Percentiles rank a stretch among this genome's conserved stretches.
Conservation (phyloP, 2,329 filamentous ascomycete species). For the Ophiostoma novo-ulmi region DNA sequence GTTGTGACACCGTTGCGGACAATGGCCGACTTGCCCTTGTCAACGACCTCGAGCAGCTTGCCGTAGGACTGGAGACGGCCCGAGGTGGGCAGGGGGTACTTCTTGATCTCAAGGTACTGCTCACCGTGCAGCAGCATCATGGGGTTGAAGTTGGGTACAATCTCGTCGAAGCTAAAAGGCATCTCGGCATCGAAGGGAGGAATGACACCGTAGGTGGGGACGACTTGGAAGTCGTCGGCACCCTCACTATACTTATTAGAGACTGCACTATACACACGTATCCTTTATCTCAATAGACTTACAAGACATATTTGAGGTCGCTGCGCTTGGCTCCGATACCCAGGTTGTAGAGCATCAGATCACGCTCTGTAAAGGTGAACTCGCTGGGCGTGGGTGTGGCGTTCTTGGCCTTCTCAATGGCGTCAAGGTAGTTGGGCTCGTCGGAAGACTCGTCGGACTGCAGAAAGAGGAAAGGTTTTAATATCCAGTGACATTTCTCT, state of each 20-base stretch:
- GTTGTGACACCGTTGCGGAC: slow-evolving; percentile 77
- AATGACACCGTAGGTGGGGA: slow-evolving; percentile 94
- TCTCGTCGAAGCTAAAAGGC: slow-evolving; percentile 72
- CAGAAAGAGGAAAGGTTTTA: slow-evolving; percentile 27
- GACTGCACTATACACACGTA: neutral
- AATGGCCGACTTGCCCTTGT: slow-evolving; percentile 88
- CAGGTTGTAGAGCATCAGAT: slow-evolving; percentile 92
- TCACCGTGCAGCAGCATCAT: slow-evolving; percentile 99
- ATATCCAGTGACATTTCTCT: slow-evolving; percentile 25
- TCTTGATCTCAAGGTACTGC: slow-evolving; percentile 92
- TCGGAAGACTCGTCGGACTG: slow-evolving; percentile 37
- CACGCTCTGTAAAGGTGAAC: slow-evolving; percentile 78
- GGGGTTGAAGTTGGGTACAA: slow-evolving; percentile 92
- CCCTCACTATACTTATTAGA: slow-evolving; percentile 54
- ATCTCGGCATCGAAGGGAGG: slow-evolving; percentile 82
- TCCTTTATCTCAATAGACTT: slow-evolving; percentile 29
- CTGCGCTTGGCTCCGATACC: slow-evolving; percentile 87
- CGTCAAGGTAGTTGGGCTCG: slow-evolving; percentile 54
- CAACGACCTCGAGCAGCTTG: slow-evolving; percentile 85
- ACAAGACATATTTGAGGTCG: slow-evolving; percentile 80
- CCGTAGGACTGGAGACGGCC: slow-evolving; percentile 70
- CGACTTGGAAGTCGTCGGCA: slow-evolving; percentile 82
- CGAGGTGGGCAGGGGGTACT: slow-evolving; percentile 84
- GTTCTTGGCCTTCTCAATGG: slow-evolving; percentile 71
- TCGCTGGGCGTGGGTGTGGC: slow-evolving; percentile 65